Evolutionary conservation across 2,329 filamentous ascomycete species (phyloP).

Genomic region (Diplodia seriata): DNA sequence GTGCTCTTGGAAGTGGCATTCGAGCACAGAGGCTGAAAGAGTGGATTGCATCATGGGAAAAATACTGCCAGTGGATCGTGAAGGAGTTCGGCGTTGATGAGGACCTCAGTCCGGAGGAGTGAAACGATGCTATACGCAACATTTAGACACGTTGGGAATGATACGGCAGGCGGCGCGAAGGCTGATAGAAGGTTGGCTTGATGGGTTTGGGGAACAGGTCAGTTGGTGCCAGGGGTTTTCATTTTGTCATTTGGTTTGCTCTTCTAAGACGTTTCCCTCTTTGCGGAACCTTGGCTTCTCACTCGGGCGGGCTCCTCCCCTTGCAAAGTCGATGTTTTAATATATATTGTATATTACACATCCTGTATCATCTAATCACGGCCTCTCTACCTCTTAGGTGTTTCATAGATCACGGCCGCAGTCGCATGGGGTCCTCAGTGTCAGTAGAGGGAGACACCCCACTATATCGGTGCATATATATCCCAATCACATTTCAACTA

Average conservation of each 20-base stretch:
- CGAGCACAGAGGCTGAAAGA: constrained; percentile 76
- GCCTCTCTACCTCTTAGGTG: background rate
- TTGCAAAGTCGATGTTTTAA: constrained; percentile 8
- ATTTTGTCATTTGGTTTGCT: background rate
- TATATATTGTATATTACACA: background rate
- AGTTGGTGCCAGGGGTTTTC: constrained; percentile 10
- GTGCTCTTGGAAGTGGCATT: constrained; percentile 71
- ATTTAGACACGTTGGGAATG: constrained; percentile 4
- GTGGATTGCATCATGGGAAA: constrained; percentile 85
- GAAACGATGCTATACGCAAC: constrained; percentile 33
- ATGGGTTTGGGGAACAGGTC: background rate
- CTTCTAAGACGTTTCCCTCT: constrained; percentile 2
- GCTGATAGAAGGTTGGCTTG: background rate
- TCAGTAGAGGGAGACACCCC: background rate
- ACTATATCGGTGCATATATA: background rate
- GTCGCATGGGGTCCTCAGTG: background rate
- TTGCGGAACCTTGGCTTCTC: constrained; percentile 11
- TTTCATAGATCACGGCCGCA: background rate
- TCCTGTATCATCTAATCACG: constrained; percentile 20
- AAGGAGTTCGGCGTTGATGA: constrained; percentile 69
- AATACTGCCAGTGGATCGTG: constrained; percentile 90
- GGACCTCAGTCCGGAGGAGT: constrained; percentile 54
- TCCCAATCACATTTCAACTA: background rate
- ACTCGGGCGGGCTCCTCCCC: background rate
- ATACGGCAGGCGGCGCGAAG: background rate